These are phyloP conservation scores for Lojkania enalia DNA, from an alignment of 2,329 filamentous ascomycete genomes.

Conservation along the genomic window DNA sequence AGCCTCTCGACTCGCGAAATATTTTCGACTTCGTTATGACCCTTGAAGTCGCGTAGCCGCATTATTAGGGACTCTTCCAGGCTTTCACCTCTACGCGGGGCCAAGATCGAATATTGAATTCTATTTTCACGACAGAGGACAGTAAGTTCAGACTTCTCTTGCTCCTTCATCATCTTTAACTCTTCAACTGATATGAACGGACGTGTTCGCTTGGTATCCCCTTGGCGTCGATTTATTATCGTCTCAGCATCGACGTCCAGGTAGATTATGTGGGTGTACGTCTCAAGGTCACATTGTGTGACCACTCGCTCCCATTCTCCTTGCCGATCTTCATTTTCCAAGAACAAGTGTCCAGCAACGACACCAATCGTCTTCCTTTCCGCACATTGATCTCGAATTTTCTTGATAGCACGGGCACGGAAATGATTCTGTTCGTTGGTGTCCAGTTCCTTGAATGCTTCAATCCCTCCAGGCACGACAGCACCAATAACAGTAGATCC, in stretches of 20 bases:
- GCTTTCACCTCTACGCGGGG: constrained; percentile 13
- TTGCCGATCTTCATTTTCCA: constrained; percentile 47
- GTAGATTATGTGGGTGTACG: constrained; percentile 64
- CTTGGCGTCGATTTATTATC: constrained; percentile 44
- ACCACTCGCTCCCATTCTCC: constrained; percentile 38
- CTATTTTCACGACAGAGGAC: constrained; percentile 49
- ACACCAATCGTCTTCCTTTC: constrained; percentile 46
- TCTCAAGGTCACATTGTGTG: constrained; percentile 51
- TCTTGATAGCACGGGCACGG: constrained; percentile 53
- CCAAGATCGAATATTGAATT: constrained; percentile 54
- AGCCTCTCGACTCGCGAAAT: constrained; percentile 25
- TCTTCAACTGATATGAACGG: constrained; percentile 38
- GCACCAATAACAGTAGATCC: constrained; percentile 54
- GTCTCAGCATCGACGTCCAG: constrained; percentile 47
- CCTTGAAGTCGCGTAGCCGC: constrained; percentile 45
- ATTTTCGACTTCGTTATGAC: constrained; percentile 49
- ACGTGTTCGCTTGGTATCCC: constrained; percentile 47
- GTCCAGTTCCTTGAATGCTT: constrained; percentile 49
- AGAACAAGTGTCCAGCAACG: constrained; percentile 60
- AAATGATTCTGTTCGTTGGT: constrained; percentile 43
- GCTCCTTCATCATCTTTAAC: constrained; percentile 53
- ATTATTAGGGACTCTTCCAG: not conserved
- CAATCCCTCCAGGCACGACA: constrained; percentile 53
- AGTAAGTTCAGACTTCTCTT: constrained; percentile 51
- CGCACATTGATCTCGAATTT: constrained; percentile 47